These are phyloP conservation scores for Candida sphagnicola DNA, from an alignment of 805 yeast genomes.

Conservation along the genomic window DNA sequence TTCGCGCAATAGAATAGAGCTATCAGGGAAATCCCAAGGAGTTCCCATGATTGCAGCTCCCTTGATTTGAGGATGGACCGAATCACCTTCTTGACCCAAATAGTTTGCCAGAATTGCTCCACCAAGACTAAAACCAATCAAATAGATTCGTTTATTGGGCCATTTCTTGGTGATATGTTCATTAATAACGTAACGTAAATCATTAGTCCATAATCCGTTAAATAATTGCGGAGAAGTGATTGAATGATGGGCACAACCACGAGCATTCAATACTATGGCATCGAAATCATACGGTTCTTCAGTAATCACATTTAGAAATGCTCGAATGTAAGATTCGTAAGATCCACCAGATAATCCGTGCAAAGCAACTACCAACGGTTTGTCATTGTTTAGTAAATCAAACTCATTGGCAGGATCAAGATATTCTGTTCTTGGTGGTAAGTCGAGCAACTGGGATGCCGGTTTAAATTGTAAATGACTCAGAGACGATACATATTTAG, in stretches of 20 bases:
- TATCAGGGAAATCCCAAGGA: conserved; percentile 70
- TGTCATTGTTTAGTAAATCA: conserved; percentile 31
- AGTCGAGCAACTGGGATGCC: conserved; percentile 47
- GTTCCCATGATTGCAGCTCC: conserved; percentile 60
- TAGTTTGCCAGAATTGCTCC: conserved; percentile 64
- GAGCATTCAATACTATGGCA: conserved; percentile 58
- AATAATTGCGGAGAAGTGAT: conserved; percentile 65
- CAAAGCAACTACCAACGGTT: conserved; percentile 57
- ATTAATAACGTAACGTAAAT: conserved; percentile 56
- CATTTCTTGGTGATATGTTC: conserved; percentile 45
- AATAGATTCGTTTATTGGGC: conserved; percentile 62
- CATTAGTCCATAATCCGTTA: conserved; percentile 67
- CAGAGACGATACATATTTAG: conserved; percentile 10
- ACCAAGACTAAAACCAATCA: conserved; percentile 72
- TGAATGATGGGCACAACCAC: conserved; percentile 78
- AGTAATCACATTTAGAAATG: conserved; percentile 44
- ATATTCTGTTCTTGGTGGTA: conserved; percentile 69
- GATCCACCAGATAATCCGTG: conserved; percentile 84
- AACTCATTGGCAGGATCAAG: conserved; percentile 43
- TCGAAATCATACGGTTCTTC: conserved; percentile 42
- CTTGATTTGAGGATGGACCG: conserved; percentile 45
- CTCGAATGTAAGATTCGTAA: conserved; percentile 67
- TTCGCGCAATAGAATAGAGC: conserved; percentile 44
- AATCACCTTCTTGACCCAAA: conserved; percentile 57
- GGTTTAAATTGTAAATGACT: conserved; percentile 30